A percentile compares a stretch with the other conserved stretches of the same genome.
phyloP scores from a whole-genome alignment of 2,329 filamentous ascomycete species.

The Fusarium tuaranense region DNA sequence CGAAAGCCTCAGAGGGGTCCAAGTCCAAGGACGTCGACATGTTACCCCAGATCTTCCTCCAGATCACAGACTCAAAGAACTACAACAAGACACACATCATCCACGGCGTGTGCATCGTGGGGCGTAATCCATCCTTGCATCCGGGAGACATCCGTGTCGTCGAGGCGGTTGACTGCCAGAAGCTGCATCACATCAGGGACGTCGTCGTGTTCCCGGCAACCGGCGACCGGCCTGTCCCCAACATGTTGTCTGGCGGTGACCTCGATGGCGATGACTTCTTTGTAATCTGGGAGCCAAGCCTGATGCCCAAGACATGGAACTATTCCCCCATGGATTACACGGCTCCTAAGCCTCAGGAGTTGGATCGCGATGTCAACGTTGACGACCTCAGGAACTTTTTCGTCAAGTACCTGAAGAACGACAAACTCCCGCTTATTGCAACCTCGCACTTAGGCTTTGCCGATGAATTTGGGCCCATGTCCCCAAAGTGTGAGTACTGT shows the following conservation, averaged over 20 bases:
- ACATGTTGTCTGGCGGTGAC: constrained; percentile 97
- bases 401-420: constrained; percentile 92
- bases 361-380: constrained; percentile 73
- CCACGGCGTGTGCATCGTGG: constrained; percentile 82
- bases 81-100: constrained; percentile 72
- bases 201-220: constrained; percentile 88
- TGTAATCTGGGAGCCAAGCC: constrained; percentile 85
- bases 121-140: constrained; percentile 93
- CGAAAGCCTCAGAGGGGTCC: constrained; percentile 56
- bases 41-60: constrained; percentile 90
- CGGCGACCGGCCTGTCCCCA: constrained; percentile 86
- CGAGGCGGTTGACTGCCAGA: constrained; percentile 79
- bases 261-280: constrained; percentile 97
- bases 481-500: constrained; percentile 70
- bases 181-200: constrained; percentile 82
- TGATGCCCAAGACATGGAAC: constrained; percentile 80
- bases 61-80: constrained; percentile 72
- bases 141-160: constrained; percentile 93
- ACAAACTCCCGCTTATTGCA: constrained; percentile 83
- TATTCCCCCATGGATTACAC: constrained; percentile 82
- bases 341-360: constrained; percentile 65
- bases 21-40: constrained; percentile 58
- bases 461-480: constrained; percentile 76
- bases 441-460: constrained; percentile 83
- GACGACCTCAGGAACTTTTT: constrained; percentile 87